Evolutionary conservation across 2,329 filamentous ascomycete genomes (phyloP).

Genomic region (Diaporthe destruens): DNA sequence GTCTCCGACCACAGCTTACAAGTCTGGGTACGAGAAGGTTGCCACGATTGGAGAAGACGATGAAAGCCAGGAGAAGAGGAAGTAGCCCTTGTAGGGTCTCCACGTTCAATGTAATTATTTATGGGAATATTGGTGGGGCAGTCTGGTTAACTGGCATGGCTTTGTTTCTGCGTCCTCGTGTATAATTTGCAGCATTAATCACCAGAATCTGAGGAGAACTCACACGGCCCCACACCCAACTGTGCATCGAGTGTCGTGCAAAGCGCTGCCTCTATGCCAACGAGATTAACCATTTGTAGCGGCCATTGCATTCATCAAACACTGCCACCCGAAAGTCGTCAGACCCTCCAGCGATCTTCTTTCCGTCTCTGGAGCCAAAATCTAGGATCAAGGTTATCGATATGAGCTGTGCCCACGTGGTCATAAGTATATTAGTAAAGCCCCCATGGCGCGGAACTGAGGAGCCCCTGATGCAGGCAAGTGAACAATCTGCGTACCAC

Average conservation of each 20-base stretch:
- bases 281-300: no score
- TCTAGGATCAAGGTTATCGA: neutral
- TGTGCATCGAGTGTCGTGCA: neutral
- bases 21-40: slow-evolving; percentile 29
- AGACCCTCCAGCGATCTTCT: neutral
- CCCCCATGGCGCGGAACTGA: neutral
- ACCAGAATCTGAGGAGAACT: neutral
- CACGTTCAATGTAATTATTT: no score
- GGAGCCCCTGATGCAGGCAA: neutral
- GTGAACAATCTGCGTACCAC: slow-evolving; percentile 2
- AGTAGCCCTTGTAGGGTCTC: neutral
- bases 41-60: neutral
- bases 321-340: neutral
- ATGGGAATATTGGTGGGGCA: neutral
- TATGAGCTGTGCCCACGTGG: neutral
- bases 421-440: neutral
- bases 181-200: neutral
- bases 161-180: neutral
- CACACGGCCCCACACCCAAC: no score
- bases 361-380: neutral
- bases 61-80: neutral
- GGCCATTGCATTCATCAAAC: accelerated
- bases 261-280: neutral
- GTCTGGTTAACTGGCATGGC: neutral
- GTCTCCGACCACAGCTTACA: neutral